These are phyloP conservation scores for Pelargonium exstipulatum DNA, from an alignment of 441 rosid species.

Conservation along the genomic window DNA sequence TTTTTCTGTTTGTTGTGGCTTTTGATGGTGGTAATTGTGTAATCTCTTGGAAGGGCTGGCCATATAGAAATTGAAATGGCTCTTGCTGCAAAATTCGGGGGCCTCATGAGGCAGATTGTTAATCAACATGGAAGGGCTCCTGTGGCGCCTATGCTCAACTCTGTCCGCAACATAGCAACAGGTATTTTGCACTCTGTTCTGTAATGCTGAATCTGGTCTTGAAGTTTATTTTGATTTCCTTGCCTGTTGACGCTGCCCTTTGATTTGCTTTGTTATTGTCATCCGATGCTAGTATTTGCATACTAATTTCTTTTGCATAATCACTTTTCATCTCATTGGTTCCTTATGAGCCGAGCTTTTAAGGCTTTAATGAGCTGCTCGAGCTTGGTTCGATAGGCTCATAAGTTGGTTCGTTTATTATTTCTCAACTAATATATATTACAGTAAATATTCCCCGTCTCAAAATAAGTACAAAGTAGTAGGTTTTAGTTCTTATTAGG, in stretches of 20 bases:
- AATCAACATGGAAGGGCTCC: not conserved
- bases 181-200: not conserved
- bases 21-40: no score
- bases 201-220: not conserved
- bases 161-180: slow-evolving; percentile 3
- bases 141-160: not conserved
- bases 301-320: not conserved
- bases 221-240: not conserved
- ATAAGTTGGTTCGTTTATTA: no score
- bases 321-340: not conserved
- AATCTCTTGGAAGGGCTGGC: no score
- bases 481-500: no score
- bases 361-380: no score
- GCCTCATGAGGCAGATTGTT: slow-evolving; percentile 1
- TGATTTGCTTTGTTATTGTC: not conserved
- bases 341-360: not conserved
- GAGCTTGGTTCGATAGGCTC: no score
- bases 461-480: no score
- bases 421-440: no score
- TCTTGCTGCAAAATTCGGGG: slow-evolving; percentile 1
- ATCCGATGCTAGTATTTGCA: not conserved
- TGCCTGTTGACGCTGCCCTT: not conserved
- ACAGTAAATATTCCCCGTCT: no score
- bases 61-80: not conserved
- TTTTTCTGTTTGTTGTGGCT: no score